Evolutionary conservation across 176 grass and related monocot genomes (phyloP), one percentile per base, ranked within the genome.

Genomic region (Rhynchospora breviuscula): DNA sequence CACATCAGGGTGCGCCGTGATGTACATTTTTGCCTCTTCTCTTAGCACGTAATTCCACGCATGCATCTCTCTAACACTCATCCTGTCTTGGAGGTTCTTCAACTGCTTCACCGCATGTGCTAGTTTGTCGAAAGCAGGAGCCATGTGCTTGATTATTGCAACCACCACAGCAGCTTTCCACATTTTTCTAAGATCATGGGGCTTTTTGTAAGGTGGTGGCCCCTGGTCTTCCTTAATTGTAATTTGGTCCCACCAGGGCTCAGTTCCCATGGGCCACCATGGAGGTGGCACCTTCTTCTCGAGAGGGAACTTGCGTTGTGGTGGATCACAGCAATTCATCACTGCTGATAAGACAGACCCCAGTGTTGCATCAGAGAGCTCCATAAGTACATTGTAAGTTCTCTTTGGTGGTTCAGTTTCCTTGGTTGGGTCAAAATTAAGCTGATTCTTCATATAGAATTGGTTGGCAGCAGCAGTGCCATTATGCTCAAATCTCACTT

Each of bases 11-110:
- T 82, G 80, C 45, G 67, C 80, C 54, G 19, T 46, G 9, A 45
- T 26, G 53, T 68, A 82, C 45, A 52, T 51, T 3, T 52, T 54
- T 1, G 44, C 43, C 45, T 82, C 80, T 51, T 82, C 15, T 53
- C 18, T 47, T 14, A 82, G 4, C 22, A 82, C 62, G 10, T 1
- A 31, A 52, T 66, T 82, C 80, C 62, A 54, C 29, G 63, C 13
- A 10, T 82, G 21, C 45, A 66, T 94, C 81, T 94, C 92, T 83
- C 84, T 94, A 66, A 80, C 85, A 51, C 72, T 94, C 92, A 94
- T 90, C 77, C 89, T 94, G 52, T 91, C 90, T 79, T 94, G 90
- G 79, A 94, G 77, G 81, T 83, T 86, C 85, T 92, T 94, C 13
- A 90, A 94, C 72, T 94, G 91, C 61, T 85, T 67, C 21, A 90